These are phyloP conservation scores for Lycium barbarum DNA, from an alignment of 257 asterid species.

Conservation along the genomic window DNA sequence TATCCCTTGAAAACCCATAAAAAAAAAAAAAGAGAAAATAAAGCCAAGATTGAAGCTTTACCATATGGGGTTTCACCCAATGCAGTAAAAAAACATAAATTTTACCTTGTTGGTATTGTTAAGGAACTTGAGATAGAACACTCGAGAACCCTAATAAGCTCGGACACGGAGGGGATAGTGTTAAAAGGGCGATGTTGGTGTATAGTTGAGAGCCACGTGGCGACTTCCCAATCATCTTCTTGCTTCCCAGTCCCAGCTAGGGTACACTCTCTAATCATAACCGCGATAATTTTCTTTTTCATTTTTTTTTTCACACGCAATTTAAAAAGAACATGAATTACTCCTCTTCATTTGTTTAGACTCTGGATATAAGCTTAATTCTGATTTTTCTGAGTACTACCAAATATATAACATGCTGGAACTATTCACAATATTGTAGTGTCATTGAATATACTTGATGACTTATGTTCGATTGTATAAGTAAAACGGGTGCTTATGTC, in stretches of 20 bases:
- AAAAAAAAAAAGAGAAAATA: background rate
- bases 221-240: conserved; percentile 5
- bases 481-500: too few species aligned
- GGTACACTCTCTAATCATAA: background rate
- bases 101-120: background rate
- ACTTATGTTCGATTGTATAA: too few species aligned
- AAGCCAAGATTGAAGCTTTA: background rate
- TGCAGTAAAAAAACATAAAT: background rate
- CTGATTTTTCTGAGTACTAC: too few species aligned
- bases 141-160: conserved; percentile 6
- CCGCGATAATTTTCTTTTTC: background rate
- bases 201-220: background rate
- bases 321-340: background rate
- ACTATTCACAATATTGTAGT: too few species aligned
- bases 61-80: background rate
- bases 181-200: background rate
- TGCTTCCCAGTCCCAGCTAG: background rate
- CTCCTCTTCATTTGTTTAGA: too few species aligned
- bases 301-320: background rate
- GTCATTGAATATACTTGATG: too few species aligned
- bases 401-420: too few species aligned
- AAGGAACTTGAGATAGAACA: background rate
- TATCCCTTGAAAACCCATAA: background rate
- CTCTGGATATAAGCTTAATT: too few species aligned
- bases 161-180: background rate